Percentiles rank a stretch among this genome's conserved stretches.
Conservation (phyloP, 1,139 yeast genomes). For the Kurtzmaniella quercitrusa region DNA sequence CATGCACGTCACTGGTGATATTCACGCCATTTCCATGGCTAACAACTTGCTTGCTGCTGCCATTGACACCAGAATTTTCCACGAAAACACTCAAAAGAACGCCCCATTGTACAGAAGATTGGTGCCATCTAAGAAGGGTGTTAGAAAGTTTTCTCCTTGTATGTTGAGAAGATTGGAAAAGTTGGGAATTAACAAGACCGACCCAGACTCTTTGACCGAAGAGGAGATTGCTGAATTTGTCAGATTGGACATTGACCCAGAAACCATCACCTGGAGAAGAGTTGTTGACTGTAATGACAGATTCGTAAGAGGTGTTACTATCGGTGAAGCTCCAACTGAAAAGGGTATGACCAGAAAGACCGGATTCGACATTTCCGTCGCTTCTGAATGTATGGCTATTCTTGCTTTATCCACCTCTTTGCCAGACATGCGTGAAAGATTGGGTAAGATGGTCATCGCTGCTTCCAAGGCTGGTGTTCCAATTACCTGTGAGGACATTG, state of each 20-base stretch:
- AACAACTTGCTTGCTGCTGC: slow-evolving; percentile 96
- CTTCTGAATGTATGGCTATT: slow-evolving; percentile 97
- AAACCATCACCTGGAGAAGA: slow-evolving; percentile 92
- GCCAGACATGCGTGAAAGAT: slow-evolving; percentile 82
- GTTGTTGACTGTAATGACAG: slow-evolving; percentile 97
- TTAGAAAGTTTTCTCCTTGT: slow-evolving; percentile 70
- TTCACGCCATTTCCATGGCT: slow-evolving; percentile 95
- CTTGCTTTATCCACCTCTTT: slow-evolving; percentile 84
- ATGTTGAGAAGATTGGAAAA: slow-evolving; percentile 77
- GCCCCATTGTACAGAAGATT: slow-evolving; percentile 81
- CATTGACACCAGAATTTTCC: slow-evolving; percentile 96
- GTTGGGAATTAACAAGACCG: slow-evolving; percentile 74
- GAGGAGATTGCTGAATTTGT: slow-evolving; percentile 78
- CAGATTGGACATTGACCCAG: slow-evolving; percentile 89
- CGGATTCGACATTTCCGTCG: slow-evolving; percentile 96
- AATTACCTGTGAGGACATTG: slow-evolving; percentile 92
- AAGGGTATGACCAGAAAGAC: slow-evolving; percentile 86
- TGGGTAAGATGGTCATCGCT: slow-evolving; percentile 90
- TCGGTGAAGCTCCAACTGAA: slow-evolving; percentile 94
- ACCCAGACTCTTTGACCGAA: slow-evolving; percentile 76
- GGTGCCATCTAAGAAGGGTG: slow-evolving; percentile 84
- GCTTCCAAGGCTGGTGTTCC: slow-evolving; percentile 81
- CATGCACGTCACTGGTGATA: slow-evolving; percentile 97
- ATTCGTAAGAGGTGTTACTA: slow-evolving; percentile 83
- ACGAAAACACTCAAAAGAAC: slow-evolving; percentile 90